A percentile compares a stretch with the other conserved stretches of the same genome.
Evolutionary conservation across 768 basidiomycete genomes (phyloP).

Genomic region (Termitomyces sp.): DNA sequence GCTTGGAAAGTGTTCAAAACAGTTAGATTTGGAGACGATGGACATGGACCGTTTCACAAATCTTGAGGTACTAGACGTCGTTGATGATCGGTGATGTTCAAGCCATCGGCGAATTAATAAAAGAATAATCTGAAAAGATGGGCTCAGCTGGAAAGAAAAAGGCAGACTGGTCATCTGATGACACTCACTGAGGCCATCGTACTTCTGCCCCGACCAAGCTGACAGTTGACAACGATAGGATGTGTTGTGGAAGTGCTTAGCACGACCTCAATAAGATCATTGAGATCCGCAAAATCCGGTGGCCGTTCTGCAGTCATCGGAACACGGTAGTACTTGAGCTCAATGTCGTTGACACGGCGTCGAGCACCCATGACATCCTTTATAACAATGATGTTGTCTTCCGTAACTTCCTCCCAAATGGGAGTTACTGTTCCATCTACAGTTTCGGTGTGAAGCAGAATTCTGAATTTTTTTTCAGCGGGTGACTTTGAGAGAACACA

Average conservation of each 20-base stretch:
- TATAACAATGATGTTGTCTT: slow-evolving; percentile 68
- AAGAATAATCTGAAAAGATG: slow-evolving; percentile 55
- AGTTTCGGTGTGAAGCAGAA: slow-evolving; percentile 88
- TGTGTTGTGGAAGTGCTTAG: slow-evolving; percentile 63
- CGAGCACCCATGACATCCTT: slow-evolving; percentile 82
- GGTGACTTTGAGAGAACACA: neutral
- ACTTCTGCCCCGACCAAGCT: slow-evolving; percentile 88
- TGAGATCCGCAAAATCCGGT: slow-evolving; percentile 69
- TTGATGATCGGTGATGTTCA: slow-evolving; percentile 32
- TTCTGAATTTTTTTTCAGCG: slow-evolving; percentile 28
- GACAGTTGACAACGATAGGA: slow-evolving; percentile 92
- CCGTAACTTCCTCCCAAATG: slow-evolving; percentile 86
- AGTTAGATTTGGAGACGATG: slow-evolving; percentile 26
- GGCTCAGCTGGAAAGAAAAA: neutral
- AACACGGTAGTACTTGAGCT: slow-evolving; percentile 75
- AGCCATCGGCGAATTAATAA: slow-evolving; percentile 85
- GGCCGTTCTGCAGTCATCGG: slow-evolving; percentile 90
- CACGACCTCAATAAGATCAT: slow-evolving; percentile 74
- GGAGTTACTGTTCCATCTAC: slow-evolving; percentile 85
- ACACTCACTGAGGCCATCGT: slow-evolving; percentile 76
- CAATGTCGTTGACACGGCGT: slow-evolving; percentile 38
- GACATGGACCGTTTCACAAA: slow-evolving; percentile 37
- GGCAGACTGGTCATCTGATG: neutral
- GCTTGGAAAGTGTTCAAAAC: slow-evolving; percentile 25
- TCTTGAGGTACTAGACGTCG: slow-evolving; percentile 32